These are phyloP conservation scores for Phytophthora podocarpi DNA, from an alignment of 352 stramenopile genomes.

Conservation along the genomic window DNA sequence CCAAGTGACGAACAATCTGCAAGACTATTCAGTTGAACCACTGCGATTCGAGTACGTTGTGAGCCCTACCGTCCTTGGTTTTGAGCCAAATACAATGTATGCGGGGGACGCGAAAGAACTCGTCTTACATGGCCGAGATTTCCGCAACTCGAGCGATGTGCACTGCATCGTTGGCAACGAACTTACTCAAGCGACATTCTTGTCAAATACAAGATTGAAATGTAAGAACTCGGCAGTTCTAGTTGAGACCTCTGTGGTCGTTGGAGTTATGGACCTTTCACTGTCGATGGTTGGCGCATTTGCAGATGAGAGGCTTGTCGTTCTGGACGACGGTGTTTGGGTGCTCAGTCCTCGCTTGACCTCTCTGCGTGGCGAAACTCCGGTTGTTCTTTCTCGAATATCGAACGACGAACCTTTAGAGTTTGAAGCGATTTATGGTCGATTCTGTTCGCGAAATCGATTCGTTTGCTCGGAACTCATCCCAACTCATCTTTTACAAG, in stretches of 20 bases:
- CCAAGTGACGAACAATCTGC: slow-evolving; percentile 59
- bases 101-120: slow-evolving; percentile 7
- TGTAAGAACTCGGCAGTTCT: slow-evolving; percentile 15
- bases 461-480: slow-evolving; percentile 26
- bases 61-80: slow-evolving; percentile 37
- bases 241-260: slow-evolving; percentile 13
- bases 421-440: slow-evolving; percentile 12
- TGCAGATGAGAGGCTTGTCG: slow-evolving; percentile 10
- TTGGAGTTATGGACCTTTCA: slow-evolving; percentile 44
- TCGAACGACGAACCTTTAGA: background rate
- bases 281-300: slow-evolving; percentile 32
- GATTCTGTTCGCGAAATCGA: slow-evolving; percentile 30
- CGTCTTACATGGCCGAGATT: slow-evolving; percentile 37
- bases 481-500: background rate
- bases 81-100: slow-evolving; percentile 30
- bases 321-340: slow-evolving; percentile 27
- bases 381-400: slow-evolving; percentile 12
- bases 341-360: slow-evolving; percentile 17
- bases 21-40: slow-evolving; percentile 48
- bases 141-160: slow-evolving; percentile 42
- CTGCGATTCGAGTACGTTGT: slow-evolving; percentile 46
- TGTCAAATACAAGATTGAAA: slow-evolving; percentile 31
- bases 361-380: slow-evolving; percentile 23
- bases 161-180: slow-evolving; percentile 44
- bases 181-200: slow-evolving; percentile 22